Conservation (phyloP, 2,329 filamentous ascomycete genomes). For the Beauveria australis region DNA sequence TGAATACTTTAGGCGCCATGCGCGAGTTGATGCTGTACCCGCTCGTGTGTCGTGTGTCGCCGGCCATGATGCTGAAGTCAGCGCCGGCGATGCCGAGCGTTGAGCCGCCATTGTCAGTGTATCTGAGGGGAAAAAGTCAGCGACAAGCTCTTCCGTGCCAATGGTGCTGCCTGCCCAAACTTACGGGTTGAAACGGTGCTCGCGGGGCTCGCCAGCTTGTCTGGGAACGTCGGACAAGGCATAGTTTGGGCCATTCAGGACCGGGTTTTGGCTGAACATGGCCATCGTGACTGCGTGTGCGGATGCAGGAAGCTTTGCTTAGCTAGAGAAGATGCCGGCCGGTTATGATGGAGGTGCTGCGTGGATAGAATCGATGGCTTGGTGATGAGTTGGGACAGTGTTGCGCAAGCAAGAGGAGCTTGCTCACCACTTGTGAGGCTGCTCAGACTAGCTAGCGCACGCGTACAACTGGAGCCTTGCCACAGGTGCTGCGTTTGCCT, state of each 20-base stretch:
- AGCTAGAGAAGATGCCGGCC: not conserved
- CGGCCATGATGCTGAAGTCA: slow-evolving; percentile 93
- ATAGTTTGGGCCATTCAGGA: slow-evolving; percentile 63
- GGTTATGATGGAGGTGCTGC: not conserved
- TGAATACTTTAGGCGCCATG: slow-evolving; percentile 92
- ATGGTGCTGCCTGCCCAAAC: not conserved
- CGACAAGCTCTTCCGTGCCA: no score
- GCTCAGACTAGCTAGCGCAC: slow-evolving; percentile 9
- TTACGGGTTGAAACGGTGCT: slow-evolving; percentile 92
- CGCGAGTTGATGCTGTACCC: slow-evolving; percentile 99
- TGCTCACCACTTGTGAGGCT: slow-evolving; percentile 2
- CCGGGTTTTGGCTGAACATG: slow-evolving; percentile 63
- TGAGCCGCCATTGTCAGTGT: slow-evolving; percentile 96
- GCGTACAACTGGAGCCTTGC: slow-evolving; percentile 13
- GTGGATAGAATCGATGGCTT: slow-evolving; percentile 8
- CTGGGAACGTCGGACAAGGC: slow-evolving; percentile 56
- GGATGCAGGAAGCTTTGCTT: not conserved
- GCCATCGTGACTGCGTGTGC: slow-evolving; percentile 39
- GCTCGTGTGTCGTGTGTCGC: slow-evolving; percentile 90
- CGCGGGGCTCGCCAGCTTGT: slow-evolving; percentile 45
- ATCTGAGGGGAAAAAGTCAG: slow-evolving; percentile 40
- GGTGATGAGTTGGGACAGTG: not conserved
- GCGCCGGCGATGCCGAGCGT: slow-evolving; percentile 90
- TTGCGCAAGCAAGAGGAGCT: slow-evolving; percentile 4
- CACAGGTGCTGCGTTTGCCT: not conserved